Conservation (phyloP, 106 monocot genomes). For the Dendrobium officinale region DNA sequence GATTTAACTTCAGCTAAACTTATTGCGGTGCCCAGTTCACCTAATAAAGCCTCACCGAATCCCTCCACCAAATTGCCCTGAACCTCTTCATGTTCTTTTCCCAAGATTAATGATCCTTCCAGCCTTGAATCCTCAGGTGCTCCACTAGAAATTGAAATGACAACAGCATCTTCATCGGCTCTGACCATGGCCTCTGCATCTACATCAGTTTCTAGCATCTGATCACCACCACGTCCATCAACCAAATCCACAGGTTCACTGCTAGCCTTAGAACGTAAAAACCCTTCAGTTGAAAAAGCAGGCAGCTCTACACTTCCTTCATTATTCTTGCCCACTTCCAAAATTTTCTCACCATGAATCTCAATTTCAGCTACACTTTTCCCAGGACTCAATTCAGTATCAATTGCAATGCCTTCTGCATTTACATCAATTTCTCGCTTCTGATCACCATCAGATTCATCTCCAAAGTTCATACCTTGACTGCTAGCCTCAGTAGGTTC, state of each 20-base stretch:
- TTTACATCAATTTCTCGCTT: constrained; percentile 3
- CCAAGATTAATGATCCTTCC: not conserved
- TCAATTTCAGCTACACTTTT: not conserved
- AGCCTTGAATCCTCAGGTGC: not conserved
- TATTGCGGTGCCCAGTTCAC: not conserved
- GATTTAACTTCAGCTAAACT: not conserved
- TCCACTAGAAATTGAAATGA: not conserved
- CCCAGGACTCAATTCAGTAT: not conserved
- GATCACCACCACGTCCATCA: not conserved
- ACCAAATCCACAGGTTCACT: not conserved
- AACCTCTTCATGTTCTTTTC: not conserved
- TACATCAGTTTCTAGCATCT: not conserved
- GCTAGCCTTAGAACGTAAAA: not conserved
- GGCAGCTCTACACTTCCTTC: not conserved
- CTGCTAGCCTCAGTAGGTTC: not conserved
- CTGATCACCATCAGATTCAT: not conserved
- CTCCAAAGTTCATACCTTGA: not conserved
- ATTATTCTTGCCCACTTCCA: not conserved
- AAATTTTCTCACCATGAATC: not conserved
- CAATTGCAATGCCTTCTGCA: not conserved
- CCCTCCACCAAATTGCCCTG: not conserved
- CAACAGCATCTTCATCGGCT: not conserved
- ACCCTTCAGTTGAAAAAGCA: not conserved
- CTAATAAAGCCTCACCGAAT: not conserved
- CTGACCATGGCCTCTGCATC: not conserved